Evolutionary conservation across 345 rosid genomes (phyloP).

Genomic region (Corchorus olitorius): DNA sequence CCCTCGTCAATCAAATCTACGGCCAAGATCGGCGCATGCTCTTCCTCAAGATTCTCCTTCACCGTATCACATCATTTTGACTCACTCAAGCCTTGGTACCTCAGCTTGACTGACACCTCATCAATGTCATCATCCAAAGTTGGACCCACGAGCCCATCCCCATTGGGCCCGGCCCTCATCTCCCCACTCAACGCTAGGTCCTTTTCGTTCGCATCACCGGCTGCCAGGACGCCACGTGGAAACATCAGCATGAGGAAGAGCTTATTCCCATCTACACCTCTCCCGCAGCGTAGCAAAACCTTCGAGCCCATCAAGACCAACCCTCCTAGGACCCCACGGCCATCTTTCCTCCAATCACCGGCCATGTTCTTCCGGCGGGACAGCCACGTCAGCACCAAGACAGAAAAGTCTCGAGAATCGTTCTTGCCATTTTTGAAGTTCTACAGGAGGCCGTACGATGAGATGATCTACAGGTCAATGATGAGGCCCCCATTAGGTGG

Average conservation of each 20-base stretch:
- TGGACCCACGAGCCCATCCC: slow-evolving; percentile 44
- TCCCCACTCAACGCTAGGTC: slow-evolving; percentile 76
- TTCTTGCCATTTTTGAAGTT: slow-evolving; percentile 75
- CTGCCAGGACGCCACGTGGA: slow-evolving; percentile 56
- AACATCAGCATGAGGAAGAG: slow-evolving; percentile 47
- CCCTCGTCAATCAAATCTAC: slow-evolving; percentile 57
- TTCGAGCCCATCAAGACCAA: slow-evolving; percentile 21
- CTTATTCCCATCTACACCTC: slow-evolving; percentile 75
- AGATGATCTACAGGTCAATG: slow-evolving; percentile 87
- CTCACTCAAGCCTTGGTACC: slow-evolving; percentile 93
- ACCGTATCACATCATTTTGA: slow-evolving; percentile 85
- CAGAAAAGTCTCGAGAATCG: slow-evolving; percentile 70
- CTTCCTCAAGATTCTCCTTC: slow-evolving; percentile 93
- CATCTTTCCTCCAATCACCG: slow-evolving; percentile 92
- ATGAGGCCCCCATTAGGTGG: slow-evolving; percentile 90
- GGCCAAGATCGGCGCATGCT: slow-evolving; percentile 71
- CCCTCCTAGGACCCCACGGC: slow-evolving; percentile 61
- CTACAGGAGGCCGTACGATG: slow-evolving; percentile 84
- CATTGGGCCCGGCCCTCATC: slow-evolving; percentile 52
- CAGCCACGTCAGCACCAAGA: slow-evolving; percentile 51
- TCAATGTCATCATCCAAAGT: slow-evolving; percentile 49
- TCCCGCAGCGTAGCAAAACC: slow-evolving; percentile 60
- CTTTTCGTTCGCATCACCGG: slow-evolving; percentile 81
- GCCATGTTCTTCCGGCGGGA: slow-evolving; percentile 75
- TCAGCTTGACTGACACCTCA: slow-evolving; percentile 68